phyloP scores from a whole-genome alignment of 106 monocot species.

The Dendrobium chrysotoxum region DNA sequence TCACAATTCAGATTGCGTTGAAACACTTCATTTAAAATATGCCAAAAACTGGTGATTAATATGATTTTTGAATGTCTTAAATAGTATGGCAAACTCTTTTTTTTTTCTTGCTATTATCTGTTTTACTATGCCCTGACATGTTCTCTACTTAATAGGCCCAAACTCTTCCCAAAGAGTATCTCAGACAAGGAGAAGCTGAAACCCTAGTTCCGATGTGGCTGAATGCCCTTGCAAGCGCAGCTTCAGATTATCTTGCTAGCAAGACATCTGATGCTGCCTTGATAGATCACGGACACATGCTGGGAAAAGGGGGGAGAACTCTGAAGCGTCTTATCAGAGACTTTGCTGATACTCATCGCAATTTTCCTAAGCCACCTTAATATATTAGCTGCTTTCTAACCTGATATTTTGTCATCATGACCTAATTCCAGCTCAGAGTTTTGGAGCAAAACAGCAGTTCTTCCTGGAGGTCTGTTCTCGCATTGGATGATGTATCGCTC shows the following conservation, averaged over 20 bases:
- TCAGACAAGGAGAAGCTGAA: constrained; percentile 75
- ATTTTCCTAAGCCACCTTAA: constrained; percentile 13
- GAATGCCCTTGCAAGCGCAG: constrained; percentile 62
- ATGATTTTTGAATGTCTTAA: too few species aligned
- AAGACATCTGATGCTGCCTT: constrained; percentile 20
- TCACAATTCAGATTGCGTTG: not conserved
- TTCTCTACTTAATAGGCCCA: constrained; percentile 39
- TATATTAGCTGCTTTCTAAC: not conserved
- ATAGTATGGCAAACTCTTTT: too few species aligned
- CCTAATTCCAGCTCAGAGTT: too few species aligned
- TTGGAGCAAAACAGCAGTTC: too few species aligned
- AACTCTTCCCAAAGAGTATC: constrained; percentile 60
- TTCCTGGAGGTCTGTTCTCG: too few species aligned
- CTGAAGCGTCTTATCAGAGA: constrained; percentile 76
- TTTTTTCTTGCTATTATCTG: not conserved
- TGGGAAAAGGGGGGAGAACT: constrained; percentile 79
- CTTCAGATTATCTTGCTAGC: constrained; percentile 64
- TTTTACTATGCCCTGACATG: not conserved
- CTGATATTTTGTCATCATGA: too few species aligned
- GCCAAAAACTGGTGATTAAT: too few species aligned
- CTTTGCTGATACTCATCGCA: constrained; percentile 77
- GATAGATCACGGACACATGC: constrained; percentile 56
- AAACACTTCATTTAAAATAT: too few species aligned
- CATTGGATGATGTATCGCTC: too few species aligned
- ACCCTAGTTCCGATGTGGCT: constrained; percentile 61